Evolutionary conservation across 768 basidiomycete species (phyloP).

Genomic region (Rhodosporidiobolus sp.): DNA sequence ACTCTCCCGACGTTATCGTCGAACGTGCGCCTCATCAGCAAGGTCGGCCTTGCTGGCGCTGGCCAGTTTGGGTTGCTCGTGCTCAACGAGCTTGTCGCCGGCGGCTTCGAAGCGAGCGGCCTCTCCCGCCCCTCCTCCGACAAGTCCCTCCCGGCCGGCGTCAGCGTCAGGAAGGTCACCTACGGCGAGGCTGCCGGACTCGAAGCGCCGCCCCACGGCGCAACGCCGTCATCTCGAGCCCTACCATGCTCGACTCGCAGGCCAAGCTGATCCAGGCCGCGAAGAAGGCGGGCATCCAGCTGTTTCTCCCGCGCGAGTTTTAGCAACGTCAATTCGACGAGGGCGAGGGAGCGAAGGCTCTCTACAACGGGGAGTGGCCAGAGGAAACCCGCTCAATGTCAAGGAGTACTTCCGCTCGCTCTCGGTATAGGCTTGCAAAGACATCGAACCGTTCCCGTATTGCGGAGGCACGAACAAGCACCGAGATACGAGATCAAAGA

Average conservation of each 20-base stretch:
- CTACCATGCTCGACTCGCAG: slow-evolving; percentile 21
- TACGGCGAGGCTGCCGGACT: background rate
- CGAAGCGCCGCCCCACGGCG: slow-evolving; percentile 4
- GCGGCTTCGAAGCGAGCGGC: background rate
- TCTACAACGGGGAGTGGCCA: background rate
- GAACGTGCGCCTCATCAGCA: background rate
- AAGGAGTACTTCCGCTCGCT: too few species aligned
- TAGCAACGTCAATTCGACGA: slow-evolving; percentile 22
- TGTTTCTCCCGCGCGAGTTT: slow-evolving; percentile 49
- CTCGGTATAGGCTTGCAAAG: too few species aligned
- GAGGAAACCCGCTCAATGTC: background rate
- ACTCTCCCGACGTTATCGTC: too few species aligned
- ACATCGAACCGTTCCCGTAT: too few species aligned
- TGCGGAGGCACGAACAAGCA: too few species aligned
- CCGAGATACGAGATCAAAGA: too few species aligned
- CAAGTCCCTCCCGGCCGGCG: background rate
- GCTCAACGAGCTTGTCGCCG: background rate
- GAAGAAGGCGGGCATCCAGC: slow-evolving; percentile 45
- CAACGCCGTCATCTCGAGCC: slow-evolving; percentile 21
- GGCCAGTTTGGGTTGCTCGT: slow-evolving; percentile 24
- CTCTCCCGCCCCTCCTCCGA: background rate
- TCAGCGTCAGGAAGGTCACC: slow-evolving; percentile 8
- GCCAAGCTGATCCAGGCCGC: slow-evolving; percentile 21
- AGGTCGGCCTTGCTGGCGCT: slow-evolving; percentile 26
- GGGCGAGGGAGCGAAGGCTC: too few species aligned